Percentiles rank a stretch among this genome's conserved stretches.
phyloP scores from a whole-genome alignment of 176 grass and related monocot species.

The Oryza punctata region DNA sequence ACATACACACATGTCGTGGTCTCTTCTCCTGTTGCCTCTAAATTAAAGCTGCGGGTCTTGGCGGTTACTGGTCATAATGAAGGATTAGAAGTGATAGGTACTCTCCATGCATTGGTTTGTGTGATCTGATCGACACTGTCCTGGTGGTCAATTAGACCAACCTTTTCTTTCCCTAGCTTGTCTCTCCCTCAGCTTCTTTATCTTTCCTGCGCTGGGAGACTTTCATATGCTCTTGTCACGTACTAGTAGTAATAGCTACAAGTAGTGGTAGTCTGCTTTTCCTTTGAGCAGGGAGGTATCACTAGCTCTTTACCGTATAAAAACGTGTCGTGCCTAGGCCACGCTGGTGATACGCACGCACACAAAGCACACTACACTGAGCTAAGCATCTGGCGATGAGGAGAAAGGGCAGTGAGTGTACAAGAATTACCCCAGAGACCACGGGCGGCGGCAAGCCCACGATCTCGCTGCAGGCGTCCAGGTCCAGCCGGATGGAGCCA shows the following conservation, averaged over 20 bases:
- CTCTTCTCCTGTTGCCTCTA: slow-evolving; percentile 3
- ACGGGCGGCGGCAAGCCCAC: slow-evolving; percentile 45
- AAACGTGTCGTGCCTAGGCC: slow-evolving; percentile 35
- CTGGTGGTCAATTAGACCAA: slow-evolving; percentile 53
- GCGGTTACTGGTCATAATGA: slow-evolving; percentile 36
- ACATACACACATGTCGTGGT: slow-evolving; percentile 38
- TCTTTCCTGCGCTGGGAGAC: slow-evolving; percentile 44
- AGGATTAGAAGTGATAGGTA: slow-evolving; percentile 30
- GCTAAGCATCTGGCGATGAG: slow-evolving; percentile 39
- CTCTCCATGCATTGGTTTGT: slow-evolving; percentile 30
- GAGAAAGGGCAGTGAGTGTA: slow-evolving; percentile 57
- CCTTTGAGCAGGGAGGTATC: slow-evolving; percentile 27
- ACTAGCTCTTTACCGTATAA: slow-evolving; percentile 43
- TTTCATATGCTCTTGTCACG: slow-evolving; percentile 70
- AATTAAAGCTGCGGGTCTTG: slow-evolving; percentile 41
- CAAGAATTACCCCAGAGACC: slow-evolving; percentile 63
- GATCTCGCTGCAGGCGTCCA: slow-evolving; percentile 31
- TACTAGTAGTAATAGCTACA: slow-evolving; percentile 23
- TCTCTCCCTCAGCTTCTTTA: slow-evolving; percentile 49
- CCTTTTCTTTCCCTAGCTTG: slow-evolving; percentile 42
- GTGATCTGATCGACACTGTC: slow-evolving; percentile 41
- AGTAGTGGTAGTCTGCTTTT: slow-evolving; percentile 23
- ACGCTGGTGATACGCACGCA: slow-evolving; percentile 4
- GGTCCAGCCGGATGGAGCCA: slow-evolving; percentile 27
- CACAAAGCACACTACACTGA: slow-evolving; percentile 16